Evolutionary conservation across 2,329 filamentous ascomycete genomes (phyloP).

Genomic region (Aspergillus viridinutans): DNA sequence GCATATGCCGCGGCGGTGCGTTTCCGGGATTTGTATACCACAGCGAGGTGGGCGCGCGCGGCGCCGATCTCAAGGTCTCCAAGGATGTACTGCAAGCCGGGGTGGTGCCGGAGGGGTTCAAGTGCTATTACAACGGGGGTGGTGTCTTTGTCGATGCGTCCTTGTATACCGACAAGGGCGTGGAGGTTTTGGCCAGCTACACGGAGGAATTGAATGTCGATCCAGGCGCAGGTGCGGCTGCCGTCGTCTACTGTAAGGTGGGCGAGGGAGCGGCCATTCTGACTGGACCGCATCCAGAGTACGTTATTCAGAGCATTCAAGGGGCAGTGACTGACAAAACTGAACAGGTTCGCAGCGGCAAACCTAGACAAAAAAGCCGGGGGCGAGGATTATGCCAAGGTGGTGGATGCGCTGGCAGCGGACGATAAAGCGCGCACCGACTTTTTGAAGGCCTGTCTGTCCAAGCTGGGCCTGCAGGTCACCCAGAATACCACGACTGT

Average conservation of each 20-base stretch:
- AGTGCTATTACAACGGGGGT: constrained; percentile 89
- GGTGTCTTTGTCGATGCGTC: constrained; percentile 83
- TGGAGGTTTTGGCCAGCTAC: constrained; percentile 81
- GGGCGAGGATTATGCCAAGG: constrained; percentile 63
- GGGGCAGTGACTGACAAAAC: constrained; percentile 16
- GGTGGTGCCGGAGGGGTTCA: constrained; percentile 58
- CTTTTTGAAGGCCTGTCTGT: constrained; percentile 76
- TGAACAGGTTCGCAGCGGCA: constrained; percentile 68
- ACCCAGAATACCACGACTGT: constrained; percentile 64
- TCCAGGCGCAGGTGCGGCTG: constrained; percentile 67
- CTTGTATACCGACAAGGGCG: constrained; percentile 56
- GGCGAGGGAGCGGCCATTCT: constrained; percentile 75
- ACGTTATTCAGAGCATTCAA: constrained; percentile 29
- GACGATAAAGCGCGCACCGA: constrained; percentile 66
- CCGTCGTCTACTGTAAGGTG: constrained; percentile 76
- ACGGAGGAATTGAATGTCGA: constrained; percentile 71
- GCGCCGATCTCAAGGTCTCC: constrained; percentile 62
- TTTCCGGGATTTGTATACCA: constrained; percentile 88
- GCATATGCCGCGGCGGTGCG: constrained; percentile 77
- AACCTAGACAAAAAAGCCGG: constrained; percentile 68
- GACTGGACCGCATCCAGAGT: constrained; percentile 92
- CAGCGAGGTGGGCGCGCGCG: constrained; percentile 77
- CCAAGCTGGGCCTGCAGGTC: constrained; percentile 76
- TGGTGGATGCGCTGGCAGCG: constrained; percentile 63
- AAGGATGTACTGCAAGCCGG: constrained; percentile 54